These are phyloP conservation scores for Diospyros kaki DNA, from an alignment of 148 eudicot species.

Conservation along the genomic window DNA sequence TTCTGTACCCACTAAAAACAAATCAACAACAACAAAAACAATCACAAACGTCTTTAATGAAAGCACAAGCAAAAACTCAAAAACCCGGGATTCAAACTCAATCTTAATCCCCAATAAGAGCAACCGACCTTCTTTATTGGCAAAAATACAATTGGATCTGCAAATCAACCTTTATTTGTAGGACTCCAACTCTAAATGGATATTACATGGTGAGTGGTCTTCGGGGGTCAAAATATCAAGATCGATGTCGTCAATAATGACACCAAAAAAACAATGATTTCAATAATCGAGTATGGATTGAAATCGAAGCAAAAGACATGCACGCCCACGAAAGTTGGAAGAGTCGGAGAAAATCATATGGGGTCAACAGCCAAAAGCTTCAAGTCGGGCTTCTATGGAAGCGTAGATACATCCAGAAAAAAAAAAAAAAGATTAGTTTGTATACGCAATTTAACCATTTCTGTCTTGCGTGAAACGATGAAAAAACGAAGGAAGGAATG, in stretches of 20 bases:
- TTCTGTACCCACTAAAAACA: not conserved
- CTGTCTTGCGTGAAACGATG: no score
- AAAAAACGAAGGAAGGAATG: no score
- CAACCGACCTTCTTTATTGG: not conserved
- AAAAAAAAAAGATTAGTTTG: no score
- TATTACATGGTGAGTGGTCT: not conserved
- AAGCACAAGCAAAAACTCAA: constrained; percentile 3
- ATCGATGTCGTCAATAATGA: not conserved
- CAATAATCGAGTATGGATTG: constrained; percentile 7
- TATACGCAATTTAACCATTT: no score
- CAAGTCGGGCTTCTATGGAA: no score
- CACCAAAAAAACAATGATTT: not conserved
- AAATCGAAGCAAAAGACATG: constrained; percentile 11
- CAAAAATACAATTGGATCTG: constrained; percentile 3
- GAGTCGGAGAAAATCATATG: constrained; percentile 6
- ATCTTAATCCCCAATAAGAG: constrained; percentile 2
- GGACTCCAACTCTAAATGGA: not conserved
- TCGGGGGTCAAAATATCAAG: not conserved
- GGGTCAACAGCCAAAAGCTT: no score
- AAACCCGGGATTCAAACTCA: not conserved
- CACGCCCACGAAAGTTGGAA: constrained; percentile 12
- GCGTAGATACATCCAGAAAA: no score
- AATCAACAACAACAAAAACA: not conserved
- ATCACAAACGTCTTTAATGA: not conserved
- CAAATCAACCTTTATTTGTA: not conserved